phyloP scores from a whole-genome alignment of 2,329 filamentous ascomycete species.

The Trichoderma atroviride region DNA sequence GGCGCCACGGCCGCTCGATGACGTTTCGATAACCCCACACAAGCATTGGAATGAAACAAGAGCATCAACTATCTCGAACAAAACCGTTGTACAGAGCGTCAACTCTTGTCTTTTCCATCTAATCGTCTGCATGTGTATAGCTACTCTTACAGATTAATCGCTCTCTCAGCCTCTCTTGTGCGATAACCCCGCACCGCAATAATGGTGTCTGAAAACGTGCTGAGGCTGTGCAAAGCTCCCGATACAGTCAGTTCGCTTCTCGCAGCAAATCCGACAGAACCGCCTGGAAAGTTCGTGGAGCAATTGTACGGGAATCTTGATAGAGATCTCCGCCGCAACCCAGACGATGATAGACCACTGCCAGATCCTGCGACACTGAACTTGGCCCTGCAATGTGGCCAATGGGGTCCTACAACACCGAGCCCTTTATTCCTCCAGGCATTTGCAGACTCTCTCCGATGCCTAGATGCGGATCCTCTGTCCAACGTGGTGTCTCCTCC shows the following conservation, averaged over 20 bases:
- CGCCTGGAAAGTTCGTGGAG: slow-evolving; percentile 58
- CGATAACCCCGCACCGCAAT: slow-evolving; percentile 27
- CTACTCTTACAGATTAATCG: background rate
- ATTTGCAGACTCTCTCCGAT: slow-evolving; percentile 65
- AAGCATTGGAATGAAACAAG: background rate
- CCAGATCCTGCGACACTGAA: slow-evolving; percentile 46
- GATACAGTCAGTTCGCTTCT: slow-evolving; percentile 62
- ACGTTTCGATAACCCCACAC: slow-evolving; percentile 18
- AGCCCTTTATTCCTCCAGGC: slow-evolving; percentile 70
- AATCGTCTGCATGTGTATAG: background rate
- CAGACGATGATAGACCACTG: slow-evolving; percentile 33
- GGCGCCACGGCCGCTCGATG: slow-evolving; percentile 19
- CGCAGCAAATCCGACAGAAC: slow-evolving; percentile 54
- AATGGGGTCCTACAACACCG: slow-evolving; percentile 65
- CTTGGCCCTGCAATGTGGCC: slow-evolving; percentile 62
- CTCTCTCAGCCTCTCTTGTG: background rate
- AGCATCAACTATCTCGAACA: background rate
- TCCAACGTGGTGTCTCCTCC: slow-evolving; percentile 56
- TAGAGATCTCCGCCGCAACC: slow-evolving; percentile 27
- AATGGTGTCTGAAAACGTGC: slow-evolving; percentile 43
- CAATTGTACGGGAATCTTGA: slow-evolving; percentile 51
- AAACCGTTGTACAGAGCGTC: background rate
- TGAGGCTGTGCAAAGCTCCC: slow-evolving; percentile 53
- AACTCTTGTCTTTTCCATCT: background rate
- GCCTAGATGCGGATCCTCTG: slow-evolving; percentile 54